A percentile compares a stretch with the other conserved stretches of the same genome.
Evolutionary conservation across 345 rosid species (phyloP).

Genomic region (Trapa incisa): DNA sequence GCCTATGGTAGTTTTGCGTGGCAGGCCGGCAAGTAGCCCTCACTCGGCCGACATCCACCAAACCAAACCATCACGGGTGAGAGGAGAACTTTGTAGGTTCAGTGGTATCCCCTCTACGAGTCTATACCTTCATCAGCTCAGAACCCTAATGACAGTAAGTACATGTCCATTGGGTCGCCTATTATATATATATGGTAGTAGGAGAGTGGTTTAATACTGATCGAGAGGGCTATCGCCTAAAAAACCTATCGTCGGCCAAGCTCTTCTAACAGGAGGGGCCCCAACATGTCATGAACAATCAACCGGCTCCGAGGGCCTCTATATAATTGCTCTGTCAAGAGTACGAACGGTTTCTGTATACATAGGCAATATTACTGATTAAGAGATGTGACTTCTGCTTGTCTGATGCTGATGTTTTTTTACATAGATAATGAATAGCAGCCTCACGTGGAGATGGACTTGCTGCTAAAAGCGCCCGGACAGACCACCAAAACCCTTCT

Average conservation of each 20-base stretch:
- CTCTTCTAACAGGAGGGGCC: constrained; percentile 58
- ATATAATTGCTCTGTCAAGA: constrained; percentile 49
- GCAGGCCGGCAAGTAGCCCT: too few species aligned
- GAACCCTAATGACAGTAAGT: too few species aligned
- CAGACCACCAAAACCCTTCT: constrained; percentile 57
- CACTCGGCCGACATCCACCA: too few species aligned
- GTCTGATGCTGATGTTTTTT: too few species aligned
- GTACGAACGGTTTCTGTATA: neutral
- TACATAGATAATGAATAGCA: constrained; percentile 23
- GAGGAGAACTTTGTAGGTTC: too few species aligned
- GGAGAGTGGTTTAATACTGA: constrained; percentile 77
- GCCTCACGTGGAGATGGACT: constrained; percentile 33
- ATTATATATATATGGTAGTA: constrained; percentile 3
- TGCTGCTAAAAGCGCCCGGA: constrained; percentile 41
- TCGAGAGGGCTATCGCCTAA: constrained; percentile 21
- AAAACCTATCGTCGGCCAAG: constrained; percentile 32
- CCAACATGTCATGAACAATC: constrained; percentile 64
- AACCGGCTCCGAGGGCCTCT: constrained; percentile 77
- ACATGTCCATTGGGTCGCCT: too few species aligned
- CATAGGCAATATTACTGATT: too few species aligned
- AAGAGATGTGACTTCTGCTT: too few species aligned
- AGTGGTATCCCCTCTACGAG: too few species aligned
- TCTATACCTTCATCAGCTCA: too few species aligned
- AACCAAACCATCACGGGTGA: too few species aligned
- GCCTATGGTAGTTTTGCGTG: too few species aligned